phyloP scores from a whole-genome alignment of 2,329 filamentous ascomycete species.

The Pseudocercospora fuligena region DNA sequence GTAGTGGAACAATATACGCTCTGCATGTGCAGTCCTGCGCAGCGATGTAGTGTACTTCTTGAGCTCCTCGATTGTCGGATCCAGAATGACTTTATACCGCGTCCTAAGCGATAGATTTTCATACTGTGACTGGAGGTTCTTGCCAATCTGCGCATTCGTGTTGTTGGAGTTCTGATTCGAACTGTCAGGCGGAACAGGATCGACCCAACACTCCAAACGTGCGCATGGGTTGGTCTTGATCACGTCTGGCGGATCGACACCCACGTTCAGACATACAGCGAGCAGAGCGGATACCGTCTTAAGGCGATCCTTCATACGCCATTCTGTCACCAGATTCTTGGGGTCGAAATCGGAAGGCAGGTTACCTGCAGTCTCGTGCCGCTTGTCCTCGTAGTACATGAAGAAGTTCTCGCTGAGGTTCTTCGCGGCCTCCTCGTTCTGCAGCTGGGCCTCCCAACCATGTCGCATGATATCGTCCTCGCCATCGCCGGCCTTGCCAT shows the following conservation, averaged over 20 bases:
- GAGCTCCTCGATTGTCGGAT: slow-evolving; percentile 95
- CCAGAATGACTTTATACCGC: slow-evolving; percentile 95
- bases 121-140: slow-evolving; percentile 93
- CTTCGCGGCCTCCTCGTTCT: slow-evolving; percentile 80
- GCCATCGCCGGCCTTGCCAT: slow-evolving; percentile 10
- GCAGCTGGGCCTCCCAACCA: slow-evolving; percentile 91
- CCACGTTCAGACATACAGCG: slow-evolving; percentile 94
- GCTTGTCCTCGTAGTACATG: slow-evolving; percentile 99
- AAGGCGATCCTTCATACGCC: slow-evolving; percentile 94
- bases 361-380: slow-evolving; percentile 91
- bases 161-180: slow-evolving; percentile 39
- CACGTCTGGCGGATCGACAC: slow-evolving; percentile 95
- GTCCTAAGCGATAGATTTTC: slow-evolving; percentile 93
- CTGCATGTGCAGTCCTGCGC: slow-evolving; percentile 90
- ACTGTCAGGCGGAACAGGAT: slow-evolving; percentile 72
- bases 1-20: slow-evolving; percentile 96
- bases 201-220: slow-evolving; percentile 95
- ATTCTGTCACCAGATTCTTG: slow-evolving; percentile 71
- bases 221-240: slow-evolving; percentile 93
- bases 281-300: slow-evolving; percentile 97
- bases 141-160: slow-evolving; percentile 83
- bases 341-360: slow-evolving; percentile 63
- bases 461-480: slow-evolving; percentile 63
- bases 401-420: slow-evolving; percentile 87
- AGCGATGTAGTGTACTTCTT: slow-evolving; percentile 94